Evolutionary conservation across 1,284 basidiomycete genomes (phyloP).

Genomic region (Trametes versicolor): DNA sequence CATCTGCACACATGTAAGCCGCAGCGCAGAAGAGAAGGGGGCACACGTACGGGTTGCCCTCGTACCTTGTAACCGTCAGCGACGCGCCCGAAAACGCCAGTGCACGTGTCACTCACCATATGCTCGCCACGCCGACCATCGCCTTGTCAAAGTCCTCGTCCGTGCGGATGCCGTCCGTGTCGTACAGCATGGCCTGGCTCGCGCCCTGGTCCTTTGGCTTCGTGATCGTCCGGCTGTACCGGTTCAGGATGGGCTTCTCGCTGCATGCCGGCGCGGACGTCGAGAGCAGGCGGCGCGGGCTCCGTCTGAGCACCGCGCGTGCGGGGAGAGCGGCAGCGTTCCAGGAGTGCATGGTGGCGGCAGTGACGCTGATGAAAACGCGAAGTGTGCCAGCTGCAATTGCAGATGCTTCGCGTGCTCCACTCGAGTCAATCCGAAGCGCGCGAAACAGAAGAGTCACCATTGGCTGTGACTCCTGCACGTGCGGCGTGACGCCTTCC

Average conservation of each 20-base stretch:
- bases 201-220: slow-evolving; percentile 94
- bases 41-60: slow-evolving; percentile 52
- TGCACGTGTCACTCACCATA: slow-evolving; percentile 74
- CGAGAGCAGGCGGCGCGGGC: slow-evolving; percentile 50
- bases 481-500: slow-evolving; percentile 21
- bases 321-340: slow-evolving; percentile 33
- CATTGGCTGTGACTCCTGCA: slow-evolving; percentile 31
- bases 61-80: slow-evolving; percentile 44
- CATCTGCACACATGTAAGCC: slow-evolving; percentile 64
- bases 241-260: slow-evolving; percentile 76
- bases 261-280: slow-evolving; percentile 52
- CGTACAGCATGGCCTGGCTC: slow-evolving; percentile 97
- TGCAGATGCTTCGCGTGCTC: neutral
- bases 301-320: slow-evolving; percentile 35
- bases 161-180: slow-evolving; percentile 86
- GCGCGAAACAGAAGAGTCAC: slow-evolving; percentile 31
- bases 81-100: slow-evolving; percentile 4
- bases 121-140: slow-evolving; percentile 95
- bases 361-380: neutral
- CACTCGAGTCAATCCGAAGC: slow-evolving; percentile 9
- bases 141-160: slow-evolving; percentile 91
- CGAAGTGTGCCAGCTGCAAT: neutral
- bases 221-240: slow-evolving; percentile 86
- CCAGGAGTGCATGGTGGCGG: slow-evolving; percentile 35
- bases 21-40: slow-evolving; percentile 7